These are phyloP conservation scores for Mucor sp. DNA, from an alignment of 371 early-diverging fungal genomes.

Conservation along the genomic window DNA sequence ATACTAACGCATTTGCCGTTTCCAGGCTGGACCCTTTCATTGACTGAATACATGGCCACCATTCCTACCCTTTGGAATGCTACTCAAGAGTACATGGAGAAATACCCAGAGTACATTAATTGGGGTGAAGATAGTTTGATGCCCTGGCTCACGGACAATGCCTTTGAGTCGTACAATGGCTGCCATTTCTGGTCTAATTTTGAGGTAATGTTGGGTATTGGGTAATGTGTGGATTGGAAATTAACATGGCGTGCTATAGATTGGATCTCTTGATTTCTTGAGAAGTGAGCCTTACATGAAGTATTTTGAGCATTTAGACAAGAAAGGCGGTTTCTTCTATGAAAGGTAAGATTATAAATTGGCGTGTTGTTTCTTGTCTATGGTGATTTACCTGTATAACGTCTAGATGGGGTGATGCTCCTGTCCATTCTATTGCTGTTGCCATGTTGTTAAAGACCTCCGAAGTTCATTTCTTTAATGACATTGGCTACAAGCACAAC, in stretches of 20 bases:
- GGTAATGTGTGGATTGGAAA: background rate
- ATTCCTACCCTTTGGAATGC: slow-evolving; percentile 85
- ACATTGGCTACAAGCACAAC: slow-evolving; percentile 82
- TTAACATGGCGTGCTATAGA: slow-evolving; percentile 41
- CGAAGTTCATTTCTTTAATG: slow-evolving; percentile 92
- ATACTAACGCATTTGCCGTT: background rate
- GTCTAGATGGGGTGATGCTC: slow-evolving; percentile 56
- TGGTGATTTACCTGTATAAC: background rate
- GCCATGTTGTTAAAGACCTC: slow-evolving; percentile 76
- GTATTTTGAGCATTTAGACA: slow-evolving; percentile 84
- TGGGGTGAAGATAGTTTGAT: slow-evolving; percentile 25
- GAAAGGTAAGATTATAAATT: slow-evolving; percentile 61
- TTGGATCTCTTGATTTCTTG: slow-evolving; percentile 80
- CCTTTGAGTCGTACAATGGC: slow-evolving; percentile 51
- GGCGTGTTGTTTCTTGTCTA: background rate
- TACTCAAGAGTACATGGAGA: slow-evolving; percentile 55
- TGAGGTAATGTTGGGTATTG: slow-evolving; percentile 16
- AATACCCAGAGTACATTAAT: slow-evolving; percentile 43
- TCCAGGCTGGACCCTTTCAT: slow-evolving; percentile 68
- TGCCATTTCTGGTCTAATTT: slow-evolving; percentile 87
- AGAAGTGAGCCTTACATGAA: slow-evolving; percentile 72
- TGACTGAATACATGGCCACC: slow-evolving; percentile 82
- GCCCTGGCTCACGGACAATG: slow-evolving; percentile 35
- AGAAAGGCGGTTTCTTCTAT: slow-evolving; percentile 89
- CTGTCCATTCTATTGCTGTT: slow-evolving; percentile 91